phyloP scores from a whole-genome alignment of 371 early-diverging fungal genomes.

The Circinella umbellata region DNA sequence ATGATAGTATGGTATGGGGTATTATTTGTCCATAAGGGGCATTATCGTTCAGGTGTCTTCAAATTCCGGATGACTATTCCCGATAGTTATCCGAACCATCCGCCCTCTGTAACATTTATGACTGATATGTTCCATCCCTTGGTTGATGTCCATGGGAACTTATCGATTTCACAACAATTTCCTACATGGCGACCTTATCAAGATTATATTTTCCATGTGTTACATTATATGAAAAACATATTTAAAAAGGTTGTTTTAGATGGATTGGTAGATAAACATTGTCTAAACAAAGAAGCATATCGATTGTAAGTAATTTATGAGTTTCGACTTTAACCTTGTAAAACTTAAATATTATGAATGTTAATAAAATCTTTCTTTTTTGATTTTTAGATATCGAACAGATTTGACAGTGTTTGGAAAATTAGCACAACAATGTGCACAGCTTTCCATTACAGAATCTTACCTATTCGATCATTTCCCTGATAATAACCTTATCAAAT shows the following conservation, averaged over 20 bases:
- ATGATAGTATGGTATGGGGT: conserved; percentile 82
- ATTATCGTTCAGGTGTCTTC: conserved; percentile 93
- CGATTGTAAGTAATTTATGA: conserved; percentile 56
- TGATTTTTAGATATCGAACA: conserved; percentile 54
- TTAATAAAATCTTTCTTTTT: background rate
- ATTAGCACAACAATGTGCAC: conserved; percentile 82
- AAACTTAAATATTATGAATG: no score
- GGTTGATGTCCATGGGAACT: conserved; percentile 73
- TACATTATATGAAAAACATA: conserved; percentile 85
- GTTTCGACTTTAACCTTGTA: no score
- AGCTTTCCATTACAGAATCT: conserved; percentile 75
- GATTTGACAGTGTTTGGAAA: conserved; percentile 73
- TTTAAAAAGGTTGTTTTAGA: conserved; percentile 80
- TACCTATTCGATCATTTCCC: conserved; percentile 68
- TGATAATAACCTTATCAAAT: conserved; percentile 63
- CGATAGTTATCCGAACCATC: conserved; percentile 78
- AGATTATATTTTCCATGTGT: conserved; percentile 82
- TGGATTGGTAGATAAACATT: conserved; percentile 70
- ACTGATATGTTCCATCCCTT: conserved; percentile 96
- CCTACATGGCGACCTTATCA: conserved; percentile 83
- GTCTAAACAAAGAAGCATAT: conserved; percentile 77
- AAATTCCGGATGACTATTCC: conserved; percentile 92
- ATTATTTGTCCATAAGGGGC: conserved; percentile 85
- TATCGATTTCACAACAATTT: conserved; percentile 78
- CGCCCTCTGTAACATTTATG: conserved; percentile 87